Evolutionary conservation across 148 eudicot genomes (phyloP), one percentile per base, ranked within the genome.

Genomic region (Linanthus parryae): DNA sequence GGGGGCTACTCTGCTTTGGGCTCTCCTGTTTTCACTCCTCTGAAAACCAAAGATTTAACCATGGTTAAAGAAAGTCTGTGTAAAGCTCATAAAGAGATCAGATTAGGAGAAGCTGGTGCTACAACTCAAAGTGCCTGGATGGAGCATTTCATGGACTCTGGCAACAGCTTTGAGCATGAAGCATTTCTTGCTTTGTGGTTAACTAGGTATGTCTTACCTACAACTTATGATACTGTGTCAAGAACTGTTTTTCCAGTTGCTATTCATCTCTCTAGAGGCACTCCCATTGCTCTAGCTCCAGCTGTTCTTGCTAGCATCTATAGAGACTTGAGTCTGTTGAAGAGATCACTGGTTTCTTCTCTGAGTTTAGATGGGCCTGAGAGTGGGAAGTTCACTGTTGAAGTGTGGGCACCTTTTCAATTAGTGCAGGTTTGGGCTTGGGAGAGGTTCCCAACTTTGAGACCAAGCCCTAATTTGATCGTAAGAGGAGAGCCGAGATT

Each of bases 351-450:
- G 1, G 8, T 24, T n/a, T 13, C 30, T 23, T 36, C 22, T 7
- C 13, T 7, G 8, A n/a, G n/a, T n/a, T n/a, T n/a, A n/a, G n/a
- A n/a, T n/a, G 8, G 23, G 7, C n/a, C 38, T 2, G 25, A 17
- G 22, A 1, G 5, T 17, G 39, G 2, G 9, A 8, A 2, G 1
- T 14, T 1, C 8, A 7, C 11, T 1, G 6, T n/a, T 1, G n/a
- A n/a, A n/a, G 10, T 37, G n/a, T 30, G 34, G 57, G 49, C 68
- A 24, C 69, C 76, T 19, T 60, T 80, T 22, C 75, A 71, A 0
- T 16, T 77, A 50, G 58, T 81, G 13, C 87, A 77, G 52, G 21
- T 71, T 17, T 77, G 83, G 83, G 77, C 59, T 39, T 76, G 76
- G 73, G 86, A 80, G 76, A 71, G 77, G 33, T 76, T 80, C 38